Base-by-base conservation (phyloP, 2,329 filamentous ascomycete species). In the Penicillium glabrum region DNA sequence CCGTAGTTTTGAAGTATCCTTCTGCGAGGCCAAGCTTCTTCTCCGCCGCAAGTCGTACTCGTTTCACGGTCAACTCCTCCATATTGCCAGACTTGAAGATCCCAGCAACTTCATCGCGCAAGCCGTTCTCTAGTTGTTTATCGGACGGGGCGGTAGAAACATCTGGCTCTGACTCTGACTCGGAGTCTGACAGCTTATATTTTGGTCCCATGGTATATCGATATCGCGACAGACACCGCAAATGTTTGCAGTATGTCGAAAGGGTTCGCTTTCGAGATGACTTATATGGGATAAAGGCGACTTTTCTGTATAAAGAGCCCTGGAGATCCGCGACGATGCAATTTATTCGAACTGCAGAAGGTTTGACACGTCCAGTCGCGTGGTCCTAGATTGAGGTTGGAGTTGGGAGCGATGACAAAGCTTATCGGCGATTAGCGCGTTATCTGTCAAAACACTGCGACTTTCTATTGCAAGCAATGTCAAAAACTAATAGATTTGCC, bases 51-150 rank as follows among this genome's bases (percentile, higher is more conserved):
- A 75, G 66, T 48, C 85, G 82, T 50, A 86, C 80, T 53, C 77
- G 77, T 60, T 84, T 86, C 51, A 86, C 76, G 0, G 85, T 86
- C 59, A 86, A 70, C 50, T 84, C 78, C 6, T 84, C 79, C 31
- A 72, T 68, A 21, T 82, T 75, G 8, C 72, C 75, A 1, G 67
- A 62, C 27, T 68, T 65, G 63, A 68, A 75, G 47, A 76, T 66
- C n/a, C 63, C 60, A 14, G 67, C 67, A 31, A 78, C 75, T 14
- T 70, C 67, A 53, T 75, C 68, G 43, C 77, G 73, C 45, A 80
- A 62, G 21, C 65, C 69, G 41, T 70, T 66, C 57, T 77, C 75
- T n/a, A 79, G 60, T 14, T 51, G 44, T 24, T 66, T 57, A 46
- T 77, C 70, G 5, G 76, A 72, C 16, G 71, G 73, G 5, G 61